Evolutionary conservation across 2,329 filamentous ascomycete genomes (phyloP).

Genomic region (Metarhizium guizhouense): DNA sequence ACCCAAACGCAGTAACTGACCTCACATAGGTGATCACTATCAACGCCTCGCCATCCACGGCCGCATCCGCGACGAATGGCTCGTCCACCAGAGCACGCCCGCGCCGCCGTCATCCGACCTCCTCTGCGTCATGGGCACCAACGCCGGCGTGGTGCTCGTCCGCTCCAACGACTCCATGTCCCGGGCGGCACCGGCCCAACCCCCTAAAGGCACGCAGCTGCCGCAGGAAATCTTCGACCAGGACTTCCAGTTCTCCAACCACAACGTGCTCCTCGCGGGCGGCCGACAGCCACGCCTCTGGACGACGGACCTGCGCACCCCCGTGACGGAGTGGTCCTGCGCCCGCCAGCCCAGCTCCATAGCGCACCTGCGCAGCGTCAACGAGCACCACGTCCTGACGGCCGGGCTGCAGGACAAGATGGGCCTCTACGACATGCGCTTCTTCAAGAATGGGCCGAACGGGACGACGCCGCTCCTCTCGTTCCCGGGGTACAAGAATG

Average conservation of each 20-base stretch:
- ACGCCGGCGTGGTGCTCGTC: constrained; percentile 34
- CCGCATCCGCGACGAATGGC: constrained; percentile 17
- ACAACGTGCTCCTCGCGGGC: constrained; percentile 40
- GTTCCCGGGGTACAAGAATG: constrained; percentile 43
- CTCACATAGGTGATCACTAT: constrained; percentile 20
- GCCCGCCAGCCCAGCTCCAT: constrained; percentile 30
- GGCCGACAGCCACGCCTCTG: constrained; percentile 38
- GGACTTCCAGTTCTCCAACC: constrained; percentile 35
- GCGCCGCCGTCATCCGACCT: constrained; percentile 30
- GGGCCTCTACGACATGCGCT: constrained; percentile 49
- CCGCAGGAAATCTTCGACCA: constrained; percentile 36
- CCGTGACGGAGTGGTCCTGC: constrained; percentile 22
- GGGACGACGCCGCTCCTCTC: constrained; percentile 30
- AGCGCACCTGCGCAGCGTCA: constrained; percentile 40
- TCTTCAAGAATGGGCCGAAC: constrained; percentile 14
- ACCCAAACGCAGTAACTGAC: too few species aligned
- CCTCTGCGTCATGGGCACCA: constrained; percentile 39
- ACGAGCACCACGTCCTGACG: constrained; percentile 41
- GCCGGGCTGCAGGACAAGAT: constrained; percentile 41
- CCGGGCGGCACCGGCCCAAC: constrained; percentile 22
- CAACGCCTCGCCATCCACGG: constrained; percentile 21
- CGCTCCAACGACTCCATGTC: constrained; percentile 20
- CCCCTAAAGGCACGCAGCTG: constrained; percentile 10
- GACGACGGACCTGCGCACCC: constrained; percentile 34
- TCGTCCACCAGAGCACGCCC: constrained; percentile 31